A percentile compares a stretch with the other conserved stretches of the same genome.
phyloP scores from a whole-genome alignment of 768 basidiomycete species.

The Hypholoma sublateritium region DNA sequence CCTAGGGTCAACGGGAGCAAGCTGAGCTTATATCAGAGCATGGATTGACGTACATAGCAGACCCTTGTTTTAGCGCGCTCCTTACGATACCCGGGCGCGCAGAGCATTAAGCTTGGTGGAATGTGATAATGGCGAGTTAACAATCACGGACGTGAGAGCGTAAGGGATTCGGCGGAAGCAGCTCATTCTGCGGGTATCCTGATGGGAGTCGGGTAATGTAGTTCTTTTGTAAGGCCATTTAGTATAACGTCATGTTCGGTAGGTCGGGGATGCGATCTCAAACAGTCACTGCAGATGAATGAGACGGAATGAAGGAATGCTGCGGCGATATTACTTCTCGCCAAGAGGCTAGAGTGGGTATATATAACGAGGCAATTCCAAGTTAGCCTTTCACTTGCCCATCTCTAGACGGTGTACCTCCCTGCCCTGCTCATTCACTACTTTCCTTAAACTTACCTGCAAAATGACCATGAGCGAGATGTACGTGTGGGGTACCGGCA shows the following conservation, averaged over 20 bases:
- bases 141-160: background rate
- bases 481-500: constrained; percentile 16
- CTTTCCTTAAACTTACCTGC: background rate
- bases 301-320: background rate
- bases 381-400: too few species aligned
- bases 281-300: background rate
- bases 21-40: too few species aligned
- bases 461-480: constrained; percentile 10
- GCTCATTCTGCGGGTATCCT: background rate
- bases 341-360: too few species aligned
- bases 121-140: background rate
- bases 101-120: background rate
- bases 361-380: too few species aligned
- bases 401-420: background rate
- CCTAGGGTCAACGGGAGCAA: too few species aligned
- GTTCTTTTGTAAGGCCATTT: background rate
- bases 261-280: background rate
- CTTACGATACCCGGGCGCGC: background rate
- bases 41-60: too few species aligned
- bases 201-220: background rate
- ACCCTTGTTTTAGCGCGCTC: too few species aligned
- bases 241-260: background rate
- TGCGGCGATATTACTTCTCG: background rate
- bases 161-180: background rate
- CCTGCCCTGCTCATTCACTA: background rate